Evolutionary conservation across 129 eudicot species (phyloP).

Genomic region (Silybum marianum): DNA sequence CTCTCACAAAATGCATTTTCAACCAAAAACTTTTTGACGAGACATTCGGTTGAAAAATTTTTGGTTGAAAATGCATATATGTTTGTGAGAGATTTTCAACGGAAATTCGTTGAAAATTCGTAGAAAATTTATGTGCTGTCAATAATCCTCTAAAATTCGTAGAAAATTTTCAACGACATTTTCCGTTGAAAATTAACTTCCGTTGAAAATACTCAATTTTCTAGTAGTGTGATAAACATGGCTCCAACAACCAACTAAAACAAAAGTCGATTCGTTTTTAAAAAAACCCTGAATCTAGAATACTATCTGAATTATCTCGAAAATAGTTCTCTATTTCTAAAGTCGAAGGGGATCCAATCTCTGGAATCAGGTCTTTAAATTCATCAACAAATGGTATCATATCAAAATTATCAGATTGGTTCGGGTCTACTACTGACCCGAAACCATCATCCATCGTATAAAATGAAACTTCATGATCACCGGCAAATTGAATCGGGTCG

Average conservation of each 20-base stretch:
- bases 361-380: conserved; percentile 26
- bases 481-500: conserved; percentile 39
- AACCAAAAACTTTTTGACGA: too few relatives aligned
- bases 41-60: too few relatives aligned
- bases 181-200: too few relatives aligned
- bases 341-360: conserved; percentile 18
- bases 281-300: conserved; percentile 19
- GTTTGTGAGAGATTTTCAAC: too few relatives aligned
- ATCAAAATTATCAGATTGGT: conserved; percentile 20
- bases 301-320: conserved; percentile 30
- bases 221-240: too few relatives aligned
- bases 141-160: too few relatives aligned
- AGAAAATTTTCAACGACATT: too few relatives aligned
- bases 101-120: too few relatives aligned
- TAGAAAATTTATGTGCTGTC: too few relatives aligned
- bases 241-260: not conserved
- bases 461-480: conserved; percentile 27
- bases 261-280: not conserved
- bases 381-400: not conserved
- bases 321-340: conserved; percentile 53
- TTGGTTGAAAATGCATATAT: too few relatives aligned
- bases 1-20: too few relatives aligned
- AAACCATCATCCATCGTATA: conserved; percentile 21
- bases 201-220: too few relatives aligned
- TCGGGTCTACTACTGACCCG: conserved; percentile 7